Evolutionary conservation across 1,284 basidiomycete genomes (phyloP), one percentile per base, ranked within the genome.

Genomic region (Malassezia nana): DNA sequence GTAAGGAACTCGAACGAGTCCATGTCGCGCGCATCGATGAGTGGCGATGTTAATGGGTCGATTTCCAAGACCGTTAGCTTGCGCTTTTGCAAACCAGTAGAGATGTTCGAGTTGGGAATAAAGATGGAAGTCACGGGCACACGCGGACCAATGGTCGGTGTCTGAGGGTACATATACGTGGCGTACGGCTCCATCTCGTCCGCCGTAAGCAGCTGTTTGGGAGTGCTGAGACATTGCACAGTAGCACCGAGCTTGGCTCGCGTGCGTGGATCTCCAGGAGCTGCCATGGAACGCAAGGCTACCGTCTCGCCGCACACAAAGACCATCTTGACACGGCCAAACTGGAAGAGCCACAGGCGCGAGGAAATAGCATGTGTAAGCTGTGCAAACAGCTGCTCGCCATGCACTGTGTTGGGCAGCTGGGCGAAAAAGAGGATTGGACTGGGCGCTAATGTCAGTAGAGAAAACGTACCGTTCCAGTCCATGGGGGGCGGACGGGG

Each of bases 351-450:
- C 71, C 71, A 73, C 31, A 38, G 50, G 5, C 69, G 58, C 24
- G 38, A 63, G 0, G 65, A 62, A 20, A 69, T 66, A 15, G 63
- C 63, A 22, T 60, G 35, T n/a, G 66, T 32, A 38, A 72, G 58
- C 56, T 73, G 71, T 0, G 67, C 65, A 45, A 64, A 67, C 6
- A 73, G 62, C 52, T 72, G 71, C 41, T 73, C 71, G 10, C 67
- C 64, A 35, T 73, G 66, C 6, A 73, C 71, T 7, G 66, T 65
- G 45, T 68, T 72, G 25, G 71, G 71, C 4, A 73, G 57, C 46
- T 72, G 69, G 0, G 64, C 64, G 18, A 73, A 46, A 47, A 70
- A 69, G 33, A 70, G 43, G 4, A 73, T 18, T 0, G 67, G 66
- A 28, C 48, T 48, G 8, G 45, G 28, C 35, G 33, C 50, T 28